phyloP scores from a whole-genome alignment of 202 grass and related monocot species.

The Schoenoplectus tabernaemontani region DNA sequence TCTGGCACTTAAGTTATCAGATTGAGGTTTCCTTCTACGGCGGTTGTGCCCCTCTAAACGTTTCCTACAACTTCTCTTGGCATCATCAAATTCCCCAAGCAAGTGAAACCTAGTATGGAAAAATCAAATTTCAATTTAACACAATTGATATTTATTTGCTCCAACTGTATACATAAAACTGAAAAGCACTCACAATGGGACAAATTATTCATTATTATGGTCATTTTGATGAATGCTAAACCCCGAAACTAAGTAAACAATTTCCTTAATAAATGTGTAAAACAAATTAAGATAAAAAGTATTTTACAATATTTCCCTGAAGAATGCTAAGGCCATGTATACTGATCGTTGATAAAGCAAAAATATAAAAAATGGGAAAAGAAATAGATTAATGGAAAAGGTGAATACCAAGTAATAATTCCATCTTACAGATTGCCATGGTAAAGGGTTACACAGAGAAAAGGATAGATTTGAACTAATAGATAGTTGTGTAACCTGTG shows the following conservation, averaged over 20 bases:
- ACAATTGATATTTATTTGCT: not conserved
- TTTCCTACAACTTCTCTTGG: slow-evolving; percentile 91
- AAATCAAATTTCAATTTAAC: slow-evolving; percentile 15
- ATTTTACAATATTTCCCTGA: not conserved
- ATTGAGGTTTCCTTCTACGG: slow-evolving; percentile 86
- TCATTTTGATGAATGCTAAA: not conserved
- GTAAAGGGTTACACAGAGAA: slow-evolving; percentile 14
- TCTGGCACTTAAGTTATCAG: slow-evolving; percentile 48
- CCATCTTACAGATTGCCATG: slow-evolving; percentile 6
- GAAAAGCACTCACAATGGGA: not conserved
- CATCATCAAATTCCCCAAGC: slow-evolving; percentile 80
- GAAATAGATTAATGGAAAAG: not conserved
- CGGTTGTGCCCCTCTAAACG: slow-evolving; percentile 90
- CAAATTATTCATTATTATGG: not conserved
- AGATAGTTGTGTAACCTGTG: not conserved
- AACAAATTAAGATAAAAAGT: not conserved
- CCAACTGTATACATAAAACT: not conserved
- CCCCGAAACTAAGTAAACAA: not conserved
- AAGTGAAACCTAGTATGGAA: slow-evolving; percentile 64
- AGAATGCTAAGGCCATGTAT: not conserved
- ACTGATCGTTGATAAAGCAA: not conserved
- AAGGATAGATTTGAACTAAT: slow-evolving; percentile 2
- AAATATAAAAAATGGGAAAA: not conserved
- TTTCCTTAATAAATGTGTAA: not conserved
- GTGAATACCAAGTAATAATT: slow-evolving; percentile 16